Conservation (phyloP, 495 filamentous ascomycete genomes). For the Aspergillus steynii region DNA sequence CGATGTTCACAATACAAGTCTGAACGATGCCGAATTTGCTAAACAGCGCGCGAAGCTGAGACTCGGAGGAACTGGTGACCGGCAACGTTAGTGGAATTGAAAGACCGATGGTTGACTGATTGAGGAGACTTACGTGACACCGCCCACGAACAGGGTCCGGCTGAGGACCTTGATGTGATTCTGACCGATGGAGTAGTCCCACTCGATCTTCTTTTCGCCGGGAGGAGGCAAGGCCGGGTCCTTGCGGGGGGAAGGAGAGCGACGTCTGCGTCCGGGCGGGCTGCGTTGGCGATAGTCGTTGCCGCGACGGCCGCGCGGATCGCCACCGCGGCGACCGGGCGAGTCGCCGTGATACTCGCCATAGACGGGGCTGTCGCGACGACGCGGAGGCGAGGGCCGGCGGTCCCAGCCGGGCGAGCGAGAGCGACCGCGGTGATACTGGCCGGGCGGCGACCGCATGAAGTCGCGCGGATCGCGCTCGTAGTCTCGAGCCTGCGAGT, state of each 20-base stretch:
- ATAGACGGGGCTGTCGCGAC: slow-evolving; percentile 71
- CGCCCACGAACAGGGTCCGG: slow-evolving; percentile 93
- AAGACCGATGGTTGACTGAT: neutral
- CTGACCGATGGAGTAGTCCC: slow-evolving; percentile 69
- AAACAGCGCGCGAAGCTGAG: slow-evolving; percentile 77
- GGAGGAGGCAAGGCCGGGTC: slow-evolving; percentile 56
- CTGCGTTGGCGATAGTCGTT: slow-evolving; percentile 84
- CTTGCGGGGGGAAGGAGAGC: slow-evolving; percentile 59
- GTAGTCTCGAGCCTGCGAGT: slow-evolving; percentile 59
- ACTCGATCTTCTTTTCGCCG: slow-evolving; percentile 75
- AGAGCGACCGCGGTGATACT: slow-evolving; percentile 66
- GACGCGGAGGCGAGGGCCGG: slow-evolving; percentile 58
- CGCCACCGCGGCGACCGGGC: slow-evolving; percentile 59
- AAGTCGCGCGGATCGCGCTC: slow-evolving; percentile 56
- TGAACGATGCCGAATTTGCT: slow-evolving; percentile 81
- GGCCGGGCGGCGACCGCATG: slow-evolving; percentile 56
- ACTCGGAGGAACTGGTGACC: slow-evolving; percentile 65
- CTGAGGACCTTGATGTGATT: slow-evolving; percentile 90
- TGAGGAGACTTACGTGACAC: slow-evolving; percentile 72
- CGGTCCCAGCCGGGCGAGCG: slow-evolving; percentile 73
- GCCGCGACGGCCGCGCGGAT: slow-evolving; percentile 57
- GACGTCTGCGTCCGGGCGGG: slow-evolving; percentile 62
- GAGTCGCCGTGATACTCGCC: slow-evolving; percentile 65
- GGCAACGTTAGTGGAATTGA: neutral
- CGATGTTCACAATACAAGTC: slow-evolving; percentile 95